Percentiles rank a stretch among this genome's conserved stretches.
phyloP scores from a whole-genome alignment of 2,329 filamentous ascomycete species.

The Colletotrichum sp. region DNA sequence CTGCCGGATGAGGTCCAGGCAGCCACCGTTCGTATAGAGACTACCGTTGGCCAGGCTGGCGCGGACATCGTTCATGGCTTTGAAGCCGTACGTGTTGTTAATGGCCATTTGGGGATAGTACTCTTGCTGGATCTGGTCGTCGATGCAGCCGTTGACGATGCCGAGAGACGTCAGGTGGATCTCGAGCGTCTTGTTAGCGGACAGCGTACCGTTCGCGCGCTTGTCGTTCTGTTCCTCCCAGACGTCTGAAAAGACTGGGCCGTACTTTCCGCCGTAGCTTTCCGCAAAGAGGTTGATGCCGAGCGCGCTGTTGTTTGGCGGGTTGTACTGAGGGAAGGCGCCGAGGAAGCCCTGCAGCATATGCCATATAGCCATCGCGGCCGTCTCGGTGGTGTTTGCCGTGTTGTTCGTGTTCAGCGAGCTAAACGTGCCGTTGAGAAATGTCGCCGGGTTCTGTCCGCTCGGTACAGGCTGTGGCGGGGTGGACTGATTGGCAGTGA shows the following conservation, averaged over 20 bases:
- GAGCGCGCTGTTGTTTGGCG: slow-evolving; percentile 50
- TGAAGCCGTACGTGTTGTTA: slow-evolving; percentile 68
- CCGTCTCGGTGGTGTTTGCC: slow-evolving; percentile 60
- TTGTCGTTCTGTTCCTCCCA: slow-evolving; percentile 67
- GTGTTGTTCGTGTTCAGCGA: slow-evolving; percentile 54
- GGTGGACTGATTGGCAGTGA: slow-evolving; percentile 42
- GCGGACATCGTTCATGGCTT: slow-evolving; percentile 45
- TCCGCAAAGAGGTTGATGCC: slow-evolving; percentile 72
- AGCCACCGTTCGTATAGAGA: slow-evolving; percentile 16
- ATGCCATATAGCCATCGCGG: slow-evolving; percentile 68
- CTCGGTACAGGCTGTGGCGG: slow-evolving; percentile 29
- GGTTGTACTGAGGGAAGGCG: slow-evolving; percentile 63
- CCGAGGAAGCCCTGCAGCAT: slow-evolving; percentile 67
- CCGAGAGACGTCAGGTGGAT: slow-evolving; percentile 69
- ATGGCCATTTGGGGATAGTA: slow-evolving; percentile 62
- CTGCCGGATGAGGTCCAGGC: slow-evolving; percentile 16
- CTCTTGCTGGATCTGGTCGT: slow-evolving; percentile 65
- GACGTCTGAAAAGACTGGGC: slow-evolving; percentile 64
- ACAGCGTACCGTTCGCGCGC: slow-evolving; percentile 53
- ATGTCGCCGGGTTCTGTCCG: slow-evolving; percentile 31
- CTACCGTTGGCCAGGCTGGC: slow-evolving; percentile 17
- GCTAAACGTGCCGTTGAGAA: slow-evolving; percentile 70
- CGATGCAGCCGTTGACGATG: slow-evolving; percentile 75
- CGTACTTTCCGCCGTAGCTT: slow-evolving; percentile 75
- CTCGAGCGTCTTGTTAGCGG: slow-evolving; percentile 57